These are phyloP conservation scores for Russula sp. DNA, from an alignment of 768 basidiomycete genomes.

Conservation along the genomic window DNA sequence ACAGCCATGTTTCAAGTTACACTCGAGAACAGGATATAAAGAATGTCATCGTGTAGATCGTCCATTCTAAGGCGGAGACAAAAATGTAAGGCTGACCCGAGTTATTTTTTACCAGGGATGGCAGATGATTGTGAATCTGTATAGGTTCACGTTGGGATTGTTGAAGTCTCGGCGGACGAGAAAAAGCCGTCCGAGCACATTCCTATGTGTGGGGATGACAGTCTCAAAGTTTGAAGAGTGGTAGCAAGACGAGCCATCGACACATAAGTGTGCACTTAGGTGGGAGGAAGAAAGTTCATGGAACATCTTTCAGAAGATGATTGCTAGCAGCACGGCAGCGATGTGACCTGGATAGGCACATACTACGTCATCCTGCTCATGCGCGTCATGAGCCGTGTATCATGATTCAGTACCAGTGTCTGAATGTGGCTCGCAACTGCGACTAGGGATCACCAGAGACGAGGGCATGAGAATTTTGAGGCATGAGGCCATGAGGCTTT, in stretches of 20 bases:
- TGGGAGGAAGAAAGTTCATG: background rate
- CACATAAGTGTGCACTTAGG: background rate
- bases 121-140: too few species aligned
- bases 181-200: background rate
- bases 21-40: background rate
- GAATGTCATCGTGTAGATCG: too few species aligned
- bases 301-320: background rate
- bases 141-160: background rate
- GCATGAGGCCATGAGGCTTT: too few species aligned
- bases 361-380: background rate
- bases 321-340: background rate
- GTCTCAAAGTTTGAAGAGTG: background rate
- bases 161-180: background rate
- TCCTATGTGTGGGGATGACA: background rate
- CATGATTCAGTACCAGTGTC: too few species aligned
- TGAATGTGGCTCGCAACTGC: too few species aligned
- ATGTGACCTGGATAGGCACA: background rate
- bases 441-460: too few species aligned
- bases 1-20: background rate
- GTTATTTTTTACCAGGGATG: background rate
- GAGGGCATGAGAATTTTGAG: too few species aligned
- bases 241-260: background rate
- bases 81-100: background rate
- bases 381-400: too few species aligned
- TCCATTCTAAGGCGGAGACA: background rate